A percentile compares a stretch with the other conserved stretches of the same genome.
phyloP scores from a whole-genome alignment of 1,284 basidiomycete genomes.

The Fomitopsis pinicola region DNA sequence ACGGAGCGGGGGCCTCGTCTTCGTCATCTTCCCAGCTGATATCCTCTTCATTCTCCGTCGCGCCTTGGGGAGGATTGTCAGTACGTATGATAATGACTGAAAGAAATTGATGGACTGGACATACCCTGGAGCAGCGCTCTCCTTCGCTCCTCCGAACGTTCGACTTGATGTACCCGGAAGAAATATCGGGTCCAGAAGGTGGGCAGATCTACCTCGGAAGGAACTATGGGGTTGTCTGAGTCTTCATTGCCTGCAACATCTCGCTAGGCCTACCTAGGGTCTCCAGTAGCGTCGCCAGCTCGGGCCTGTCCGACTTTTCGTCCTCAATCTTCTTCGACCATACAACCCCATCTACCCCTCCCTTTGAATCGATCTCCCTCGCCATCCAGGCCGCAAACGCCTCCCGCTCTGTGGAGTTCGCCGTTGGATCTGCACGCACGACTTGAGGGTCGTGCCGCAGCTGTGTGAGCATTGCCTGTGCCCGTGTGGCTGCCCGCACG shows the following conservation, averaged over 20 bases:
- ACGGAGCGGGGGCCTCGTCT: constrained; percentile 40
- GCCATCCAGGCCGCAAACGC: constrained; percentile 62
- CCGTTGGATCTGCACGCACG: constrained; percentile 71
- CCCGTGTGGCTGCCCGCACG: constrained; percentile 62
- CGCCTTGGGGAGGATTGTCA: constrained; percentile 31
- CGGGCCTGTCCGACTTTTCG: constrained; percentile 47
- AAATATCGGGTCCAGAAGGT: constrained; percentile 91
- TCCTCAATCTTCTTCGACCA: constrained; percentile 52
- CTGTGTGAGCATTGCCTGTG: constrained; percentile 72
- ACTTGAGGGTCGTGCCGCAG: constrained; percentile 76
- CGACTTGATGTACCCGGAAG: constrained; percentile 86
- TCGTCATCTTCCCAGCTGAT: constrained; percentile 83
- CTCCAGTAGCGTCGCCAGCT: constrained; percentile 56
- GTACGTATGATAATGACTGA: constrained; percentile 1
- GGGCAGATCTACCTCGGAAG: constrained; percentile 60
- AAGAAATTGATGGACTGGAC: constrained; percentile 21
- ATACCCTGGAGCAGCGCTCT: constrained; percentile 77
- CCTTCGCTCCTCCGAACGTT: constrained; percentile 77
- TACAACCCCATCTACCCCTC: constrained; percentile 50
- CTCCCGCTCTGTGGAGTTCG: constrained; percentile 47
- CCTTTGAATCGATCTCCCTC: constrained; percentile 44
- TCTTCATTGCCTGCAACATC: neutral
- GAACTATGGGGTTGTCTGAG: constrained; percentile 46
- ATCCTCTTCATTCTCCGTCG: constrained; percentile 64
- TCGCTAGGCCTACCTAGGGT: constrained; percentile 48